Conservation (phyloP, 768 basidiomycete genomes). For the Lentinus tigrinus region DNA sequence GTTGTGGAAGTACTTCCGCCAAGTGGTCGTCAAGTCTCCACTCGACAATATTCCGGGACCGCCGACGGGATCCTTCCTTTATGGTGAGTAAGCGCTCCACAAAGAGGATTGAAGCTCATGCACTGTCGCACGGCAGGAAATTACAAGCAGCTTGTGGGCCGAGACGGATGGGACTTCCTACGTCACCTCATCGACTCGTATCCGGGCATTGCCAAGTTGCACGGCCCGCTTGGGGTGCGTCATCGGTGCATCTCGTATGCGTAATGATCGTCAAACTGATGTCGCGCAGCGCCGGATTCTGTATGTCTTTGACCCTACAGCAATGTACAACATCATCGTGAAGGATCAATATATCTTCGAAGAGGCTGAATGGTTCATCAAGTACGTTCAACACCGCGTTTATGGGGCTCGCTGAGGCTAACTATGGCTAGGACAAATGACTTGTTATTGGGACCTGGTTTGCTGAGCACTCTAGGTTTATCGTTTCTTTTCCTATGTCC, state of each 20-base stretch:
- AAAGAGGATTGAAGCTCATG: too few relatives aligned
- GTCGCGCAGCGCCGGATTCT: background rate
- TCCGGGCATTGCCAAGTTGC: slow-evolving; percentile 45
- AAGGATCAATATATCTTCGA: slow-evolving; percentile 11
- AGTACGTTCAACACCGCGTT: too few relatives aligned
- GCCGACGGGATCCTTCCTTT: slow-evolving; percentile 9
- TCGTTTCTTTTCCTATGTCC: too few relatives aligned
- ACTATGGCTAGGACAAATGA: too few relatives aligned
- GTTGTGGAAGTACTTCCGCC: slow-evolving; percentile 1
- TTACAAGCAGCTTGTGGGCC: slow-evolving; percentile 4
- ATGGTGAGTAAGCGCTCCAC: slow-evolving; percentile 3
- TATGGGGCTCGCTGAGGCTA: too few relatives aligned
- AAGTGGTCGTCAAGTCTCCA: slow-evolving; percentile 4
- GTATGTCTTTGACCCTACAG: slow-evolving; percentile 11
- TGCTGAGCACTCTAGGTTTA: too few relatives aligned
- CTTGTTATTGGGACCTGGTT: too few relatives aligned
- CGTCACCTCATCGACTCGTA: slow-evolving; percentile 25
- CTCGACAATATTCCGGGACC: slow-evolving; percentile 22
- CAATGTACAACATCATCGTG: slow-evolving; percentile 11
- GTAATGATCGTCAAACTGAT: background rate
- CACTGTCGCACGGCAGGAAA: slow-evolving; percentile 6
- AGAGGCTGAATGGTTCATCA: background rate
- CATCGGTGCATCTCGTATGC: background rate
- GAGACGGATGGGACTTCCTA: slow-evolving; percentile 11
- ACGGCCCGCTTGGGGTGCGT: slow-evolving; percentile 48